These are phyloP conservation scores for Blattamonas nauphoetae DNA, from an alignment of 78 protist genomes.

Conservation along the genomic window DNA sequence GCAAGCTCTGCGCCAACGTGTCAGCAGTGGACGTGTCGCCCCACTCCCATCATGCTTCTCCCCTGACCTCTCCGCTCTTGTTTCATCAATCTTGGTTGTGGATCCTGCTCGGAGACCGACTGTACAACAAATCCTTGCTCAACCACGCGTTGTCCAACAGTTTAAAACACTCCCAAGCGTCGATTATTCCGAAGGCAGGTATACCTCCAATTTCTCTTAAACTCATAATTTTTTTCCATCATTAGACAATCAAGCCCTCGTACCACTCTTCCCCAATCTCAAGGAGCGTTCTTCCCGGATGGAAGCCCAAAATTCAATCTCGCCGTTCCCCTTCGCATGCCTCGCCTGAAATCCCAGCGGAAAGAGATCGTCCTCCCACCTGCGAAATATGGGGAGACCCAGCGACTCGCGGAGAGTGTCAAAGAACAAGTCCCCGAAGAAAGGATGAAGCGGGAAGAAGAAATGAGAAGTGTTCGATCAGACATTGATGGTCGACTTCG, in stretches of 20 bases:
- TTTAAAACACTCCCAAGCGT: background rate
- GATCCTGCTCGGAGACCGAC: constrained; percentile 2
- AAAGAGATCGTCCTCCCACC: background rate
- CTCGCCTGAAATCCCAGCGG: background rate
- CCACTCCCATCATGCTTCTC: background rate
- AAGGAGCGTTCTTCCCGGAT: background rate
- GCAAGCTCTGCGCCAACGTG: background rate
- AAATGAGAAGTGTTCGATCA: background rate
- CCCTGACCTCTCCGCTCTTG: background rate
- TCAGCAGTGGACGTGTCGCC: background rate
- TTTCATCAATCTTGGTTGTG: background rate
- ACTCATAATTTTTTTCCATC: too few species aligned
- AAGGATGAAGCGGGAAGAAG: background rate
- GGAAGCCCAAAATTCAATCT: background rate
- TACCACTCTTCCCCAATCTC: too few species aligned
- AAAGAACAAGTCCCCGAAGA: background rate
- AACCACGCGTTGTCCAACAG: background rate
- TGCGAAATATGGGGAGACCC: background rate
- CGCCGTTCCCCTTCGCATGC: background rate
- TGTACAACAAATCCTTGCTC: background rate
- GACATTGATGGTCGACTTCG: background rate
- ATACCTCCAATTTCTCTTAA: too few species aligned
- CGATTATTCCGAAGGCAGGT: too few species aligned
- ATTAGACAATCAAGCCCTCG: too few species aligned
- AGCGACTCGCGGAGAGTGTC: background rate